These are phyloP conservation scores for Chaetomiaceae sp. DNA, from an alignment of 2,329 filamentous ascomycete genomes.

Conservation along the genomic window DNA sequence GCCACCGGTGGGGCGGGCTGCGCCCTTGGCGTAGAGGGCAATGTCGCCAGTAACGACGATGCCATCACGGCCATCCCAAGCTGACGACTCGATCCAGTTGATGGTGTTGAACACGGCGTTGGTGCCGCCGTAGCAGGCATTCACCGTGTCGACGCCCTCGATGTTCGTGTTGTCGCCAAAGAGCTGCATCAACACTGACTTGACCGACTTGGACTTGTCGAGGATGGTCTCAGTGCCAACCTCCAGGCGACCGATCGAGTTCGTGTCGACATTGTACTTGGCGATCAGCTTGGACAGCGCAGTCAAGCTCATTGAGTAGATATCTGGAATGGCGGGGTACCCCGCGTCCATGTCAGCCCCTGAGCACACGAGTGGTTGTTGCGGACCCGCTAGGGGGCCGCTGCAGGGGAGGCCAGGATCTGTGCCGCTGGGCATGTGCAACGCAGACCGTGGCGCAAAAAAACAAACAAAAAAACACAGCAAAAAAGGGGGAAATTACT, in stretches of 20 bases:
- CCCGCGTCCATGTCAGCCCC: slow-evolving; percentile 21
- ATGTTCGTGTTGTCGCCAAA: slow-evolving; percentile 80
- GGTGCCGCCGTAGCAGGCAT: slow-evolving; percentile 83
- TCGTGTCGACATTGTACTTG: slow-evolving; percentile 78
- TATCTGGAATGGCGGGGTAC: slow-evolving; percentile 50
- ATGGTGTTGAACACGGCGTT: slow-evolving; percentile 78
- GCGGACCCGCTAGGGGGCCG: slow-evolving; percentile 11
- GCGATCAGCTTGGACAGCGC: slow-evolving; percentile 70
- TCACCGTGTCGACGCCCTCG: slow-evolving; percentile 77
- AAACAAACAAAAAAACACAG: background rate
- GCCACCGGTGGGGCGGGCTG: slow-evolving; percentile 75
- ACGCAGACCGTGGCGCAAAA: background rate
- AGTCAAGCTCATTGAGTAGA: slow-evolving; percentile 81
- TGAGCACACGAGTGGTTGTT: slow-evolving; percentile 17
- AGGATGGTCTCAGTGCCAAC: slow-evolving; percentile 81
- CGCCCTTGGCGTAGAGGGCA: slow-evolving; percentile 79
- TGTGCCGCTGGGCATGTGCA: slow-evolving; percentile 3
- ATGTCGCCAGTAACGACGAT: slow-evolving; percentile 79
- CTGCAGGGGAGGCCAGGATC: background rate
- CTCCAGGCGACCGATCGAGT: slow-evolving; percentile 74
- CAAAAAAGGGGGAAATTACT: slow-evolving; percentile 27
- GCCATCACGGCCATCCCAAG: slow-evolving; percentile 77
- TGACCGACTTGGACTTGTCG: slow-evolving; percentile 89
- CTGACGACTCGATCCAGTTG: slow-evolving; percentile 84
- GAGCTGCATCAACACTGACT: slow-evolving; percentile 82